Conservation (phyloP, 139 green algal species). For the Zygnema cylindricum region DNA sequence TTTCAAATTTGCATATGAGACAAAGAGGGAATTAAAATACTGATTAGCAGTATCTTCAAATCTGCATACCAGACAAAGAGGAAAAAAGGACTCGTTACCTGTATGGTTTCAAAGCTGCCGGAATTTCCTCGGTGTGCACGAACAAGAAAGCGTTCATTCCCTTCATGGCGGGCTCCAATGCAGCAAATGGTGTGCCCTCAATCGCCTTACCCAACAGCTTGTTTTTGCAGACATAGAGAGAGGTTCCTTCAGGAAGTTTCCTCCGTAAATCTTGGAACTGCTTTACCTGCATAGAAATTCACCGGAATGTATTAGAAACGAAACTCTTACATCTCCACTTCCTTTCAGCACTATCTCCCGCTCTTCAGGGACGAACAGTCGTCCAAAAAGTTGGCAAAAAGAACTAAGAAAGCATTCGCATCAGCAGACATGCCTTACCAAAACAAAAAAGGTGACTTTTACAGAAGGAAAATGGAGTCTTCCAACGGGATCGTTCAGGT, state of each 20-base stretch:
- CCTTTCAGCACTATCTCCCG: too few relatives aligned
- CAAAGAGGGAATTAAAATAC: too few relatives aligned
- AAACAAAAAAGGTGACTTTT: too few relatives aligned
- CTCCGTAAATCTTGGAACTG: constrained; percentile 48
- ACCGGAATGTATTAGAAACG: background rate
- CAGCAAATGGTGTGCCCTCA: constrained; percentile 31
- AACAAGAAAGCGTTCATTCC: constrained; percentile 61
- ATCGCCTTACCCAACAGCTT: constrained; percentile 55
- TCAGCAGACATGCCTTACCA: too few relatives aligned
- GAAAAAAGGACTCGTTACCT: constrained; percentile 14
- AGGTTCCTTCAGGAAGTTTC: constrained; percentile 45
- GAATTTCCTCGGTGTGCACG: constrained; percentile 50
- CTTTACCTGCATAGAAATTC: constrained; percentile 59
- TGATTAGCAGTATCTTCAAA: too few relatives aligned
- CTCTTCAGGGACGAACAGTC: too few relatives aligned
- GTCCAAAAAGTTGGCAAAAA: too few relatives aligned
- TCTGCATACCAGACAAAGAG: too few relatives aligned
- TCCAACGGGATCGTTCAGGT: too few relatives aligned
- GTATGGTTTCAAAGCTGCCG: constrained; percentile 43
- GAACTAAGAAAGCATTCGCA: too few relatives aligned
- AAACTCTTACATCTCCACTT: background rate
- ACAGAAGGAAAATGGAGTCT: too few relatives aligned
- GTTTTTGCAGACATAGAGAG: constrained; percentile 53
- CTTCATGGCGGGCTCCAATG: constrained; percentile 47
- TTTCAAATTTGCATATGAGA: too few relatives aligned